Evolutionary conservation across 345 rosid genomes (phyloP), one percentile per base, ranked within the genome.

Genomic region (Physaria fendleri): DNA sequence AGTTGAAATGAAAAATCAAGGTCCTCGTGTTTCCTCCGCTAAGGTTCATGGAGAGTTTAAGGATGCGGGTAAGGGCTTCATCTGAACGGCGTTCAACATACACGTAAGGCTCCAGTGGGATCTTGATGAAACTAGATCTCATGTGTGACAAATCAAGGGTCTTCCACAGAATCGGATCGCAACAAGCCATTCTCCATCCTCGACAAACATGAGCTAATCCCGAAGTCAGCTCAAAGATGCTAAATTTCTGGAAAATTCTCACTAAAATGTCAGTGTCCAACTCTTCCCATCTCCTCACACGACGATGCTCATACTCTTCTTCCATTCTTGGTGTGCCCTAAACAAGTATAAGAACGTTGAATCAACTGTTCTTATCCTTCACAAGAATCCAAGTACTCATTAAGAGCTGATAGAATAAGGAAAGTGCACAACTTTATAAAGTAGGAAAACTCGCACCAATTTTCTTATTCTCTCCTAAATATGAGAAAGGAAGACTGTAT

Each of bases 151-250:
- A 68, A 71, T 91, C 96, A 30, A 91, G 92, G 0, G 84, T 85
- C 64, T 74, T 85, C 98, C 98, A 88, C 0, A 85, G 75, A 33
- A 82, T 49, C n/a, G 98, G 96, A 79, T 91, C 95, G 10, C 93
- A 74, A 57, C 85, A 81, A 57, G 96, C 98, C 20, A 45, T 27
- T 39, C 88, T 79, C 96, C 98, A 91, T 12, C 79, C 68, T 5
- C 90, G 75, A 75, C 98, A 85, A 44, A 92, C 95, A 49, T 65
- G 85, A 71, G 84, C 91, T 56, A 90, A 60, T 33, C 94, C 85
- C 4, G 85, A 77, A 47, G 76, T 82, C 12, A 84, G 62, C 69
- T 85, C 72, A 23, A 66, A 72, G 60, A 88, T 76, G 46, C 76
- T 69, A 5, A 85, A 79, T 15, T 73, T 76, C 77, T 71, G 79